Percentiles rank a stretch among this genome's conserved stretches.
Evolutionary conservation across 306 rosid species (phyloP).

Genomic region (Quercus engelmannii): DNA sequence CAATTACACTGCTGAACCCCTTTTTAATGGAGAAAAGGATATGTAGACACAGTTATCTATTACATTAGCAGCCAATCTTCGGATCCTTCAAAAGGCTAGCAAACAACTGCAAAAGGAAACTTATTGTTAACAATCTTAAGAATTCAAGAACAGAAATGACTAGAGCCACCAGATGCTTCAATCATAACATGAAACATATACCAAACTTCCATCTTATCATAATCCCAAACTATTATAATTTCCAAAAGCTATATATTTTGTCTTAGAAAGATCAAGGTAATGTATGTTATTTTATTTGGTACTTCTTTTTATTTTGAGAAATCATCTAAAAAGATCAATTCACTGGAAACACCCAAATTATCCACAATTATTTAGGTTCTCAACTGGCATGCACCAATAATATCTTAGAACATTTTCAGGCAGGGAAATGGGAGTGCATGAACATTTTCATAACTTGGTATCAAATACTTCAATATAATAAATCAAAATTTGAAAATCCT

Average conservation of each 20-base stretch:
- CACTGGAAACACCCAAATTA: neutral
- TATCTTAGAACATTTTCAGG: neutral
- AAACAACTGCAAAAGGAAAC: neutral
- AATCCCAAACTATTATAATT: neutral
- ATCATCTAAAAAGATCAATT: neutral
- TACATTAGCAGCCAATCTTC: neutral
- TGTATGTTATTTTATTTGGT: neutral
- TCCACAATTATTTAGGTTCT: neutral
- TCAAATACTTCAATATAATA: neutral
- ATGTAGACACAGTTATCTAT: neutral
- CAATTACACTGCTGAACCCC: neutral
- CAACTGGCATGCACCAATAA: neutral
- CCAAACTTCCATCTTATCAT: neutral
- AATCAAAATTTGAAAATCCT: neutral
- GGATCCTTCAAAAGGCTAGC: neutral
- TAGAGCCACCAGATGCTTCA: neutral
- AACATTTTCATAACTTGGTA: neutral
- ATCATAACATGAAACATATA: neutral
- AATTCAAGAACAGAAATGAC: neutral
- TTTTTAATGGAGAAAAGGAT: neutral
- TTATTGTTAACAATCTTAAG: neutral
- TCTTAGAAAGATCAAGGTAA: neutral
- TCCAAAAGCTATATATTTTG: neutral
- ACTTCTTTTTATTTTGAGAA: neutral
- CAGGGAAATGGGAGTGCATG: neutral